Conservation (phyloP, 352 stramenopile species). For the Phytophthora aleatoria region DNA sequence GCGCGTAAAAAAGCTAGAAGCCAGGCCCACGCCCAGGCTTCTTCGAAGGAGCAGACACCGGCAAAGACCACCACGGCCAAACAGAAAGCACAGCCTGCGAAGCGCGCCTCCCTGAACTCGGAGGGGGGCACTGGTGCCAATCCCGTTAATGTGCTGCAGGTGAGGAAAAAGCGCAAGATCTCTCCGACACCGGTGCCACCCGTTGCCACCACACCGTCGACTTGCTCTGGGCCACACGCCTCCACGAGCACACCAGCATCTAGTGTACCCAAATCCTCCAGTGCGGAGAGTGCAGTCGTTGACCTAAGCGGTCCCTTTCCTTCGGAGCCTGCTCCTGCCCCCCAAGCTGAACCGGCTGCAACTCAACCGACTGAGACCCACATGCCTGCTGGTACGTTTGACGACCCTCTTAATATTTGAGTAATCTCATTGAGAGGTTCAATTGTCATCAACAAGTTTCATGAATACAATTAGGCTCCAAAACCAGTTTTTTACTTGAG, state of each 20-base stretch:
- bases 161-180: constrained; percentile 87
- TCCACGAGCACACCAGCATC: neutral
- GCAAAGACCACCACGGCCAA: constrained; percentile 27
- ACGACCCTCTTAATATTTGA: constrained; percentile 38
- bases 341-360: constrained; percentile 9
- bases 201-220: constrained; percentile 5
- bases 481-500: constrained; percentile 7
- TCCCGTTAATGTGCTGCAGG: constrained; percentile 71
- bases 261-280: constrained; percentile 6
- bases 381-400: constrained; percentile 27
- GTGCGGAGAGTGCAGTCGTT: constrained; percentile 5
- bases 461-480: constrained; percentile 25
- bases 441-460: constrained; percentile 24
- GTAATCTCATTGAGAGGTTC: constrained; percentile 7
- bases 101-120: constrained; percentile 24
- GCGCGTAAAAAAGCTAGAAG: constrained; percentile 60
- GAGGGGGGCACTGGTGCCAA: constrained; percentile 22
- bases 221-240: neutral
- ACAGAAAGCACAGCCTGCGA: constrained; percentile 36
- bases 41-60: constrained; percentile 25
- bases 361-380: constrained; percentile 7
- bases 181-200: constrained; percentile 44
- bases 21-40: constrained; percentile 11
- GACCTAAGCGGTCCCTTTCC: constrained; percentile 17
- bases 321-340: constrained; percentile 1